phyloP scores from a whole-genome alignment of 225 moss, liverwort and hornwort genomes.

The Climacium dendroides region DNA sequence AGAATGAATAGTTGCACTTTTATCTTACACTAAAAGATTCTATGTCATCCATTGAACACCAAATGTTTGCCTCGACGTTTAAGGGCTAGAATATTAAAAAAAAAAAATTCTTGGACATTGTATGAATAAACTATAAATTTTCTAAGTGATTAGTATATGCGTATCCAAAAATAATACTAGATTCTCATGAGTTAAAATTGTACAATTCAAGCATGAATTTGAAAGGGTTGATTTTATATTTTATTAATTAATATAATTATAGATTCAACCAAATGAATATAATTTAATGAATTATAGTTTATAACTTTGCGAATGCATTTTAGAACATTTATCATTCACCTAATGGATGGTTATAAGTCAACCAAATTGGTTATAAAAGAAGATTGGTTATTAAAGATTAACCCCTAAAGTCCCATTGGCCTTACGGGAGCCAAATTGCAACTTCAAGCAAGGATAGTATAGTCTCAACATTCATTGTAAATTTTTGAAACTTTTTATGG shows the following conservation, averaged over 20 bases:
- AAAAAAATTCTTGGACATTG: no score
- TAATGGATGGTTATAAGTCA: not conserved
- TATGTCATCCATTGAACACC: no score
- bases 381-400: not conserved
- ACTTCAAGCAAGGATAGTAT: no score
- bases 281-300: not conserved
- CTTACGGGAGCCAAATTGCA: no score
- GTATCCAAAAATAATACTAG: not conserved
- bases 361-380: not conserved
- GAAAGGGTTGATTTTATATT: not conserved
- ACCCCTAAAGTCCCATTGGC: no score
- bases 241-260: no score
- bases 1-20: no score
- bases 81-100: accelerated
- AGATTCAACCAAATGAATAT: not conserved
- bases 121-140: not conserved
- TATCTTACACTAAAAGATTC: no score
- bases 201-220: not conserved
- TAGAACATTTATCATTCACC: not conserved
- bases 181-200: not conserved
- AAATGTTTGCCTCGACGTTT: no score
- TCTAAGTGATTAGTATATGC: no score
- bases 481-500: no score
- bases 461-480: no score
- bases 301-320: not conserved